A percentile compares a stretch with the other conserved stretches of the same genome.
Conservation (phyloP, 352 stramenopile species). For the Elongisporangium senticosum region DNA sequence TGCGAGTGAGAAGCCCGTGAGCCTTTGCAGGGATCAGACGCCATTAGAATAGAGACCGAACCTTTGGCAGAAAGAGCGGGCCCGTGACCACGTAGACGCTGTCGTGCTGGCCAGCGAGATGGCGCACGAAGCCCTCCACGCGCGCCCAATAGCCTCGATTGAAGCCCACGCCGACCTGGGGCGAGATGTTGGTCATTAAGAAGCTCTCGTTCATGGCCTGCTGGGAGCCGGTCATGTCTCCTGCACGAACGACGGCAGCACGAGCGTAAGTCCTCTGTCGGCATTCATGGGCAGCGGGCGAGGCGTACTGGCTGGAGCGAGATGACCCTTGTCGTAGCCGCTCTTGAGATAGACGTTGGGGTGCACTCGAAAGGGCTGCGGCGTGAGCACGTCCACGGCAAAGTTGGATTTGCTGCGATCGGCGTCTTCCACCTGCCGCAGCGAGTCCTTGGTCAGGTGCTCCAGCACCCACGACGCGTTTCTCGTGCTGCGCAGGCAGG, state of each 20-base stretch:
- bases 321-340: constrained; percentile 94
- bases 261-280: background rate
- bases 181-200: constrained; percentile 93
- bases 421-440: constrained; percentile 60
- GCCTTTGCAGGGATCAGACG: background rate
- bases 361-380: constrained; percentile 78
- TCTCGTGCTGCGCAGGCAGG: constrained; percentile 35
- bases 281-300: background rate
- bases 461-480: constrained; percentile 87
- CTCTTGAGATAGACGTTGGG: constrained; percentile 86
- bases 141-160: constrained; percentile 87
- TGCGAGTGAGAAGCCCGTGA: constrained; percentile 6
- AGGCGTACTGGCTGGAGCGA: constrained; percentile 81
- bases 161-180: constrained; percentile 85
- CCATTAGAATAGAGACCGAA: constrained; percentile 5
- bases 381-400: constrained; percentile 64
- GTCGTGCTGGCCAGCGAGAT: constrained; percentile 73
- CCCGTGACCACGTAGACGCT: constrained; percentile 90
- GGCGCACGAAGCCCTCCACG: constrained; percentile 82
- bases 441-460: constrained; percentile 64
- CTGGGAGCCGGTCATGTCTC: constrained; percentile 84
- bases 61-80: constrained; percentile 89
- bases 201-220: constrained; percentile 91
- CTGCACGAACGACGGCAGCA: constrained; percentile 18
- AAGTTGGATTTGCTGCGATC: constrained; percentile 87